Evolutionary conservation across 805 yeast genomes (phyloP).

Genomic region (Candida morakotiae): DNA sequence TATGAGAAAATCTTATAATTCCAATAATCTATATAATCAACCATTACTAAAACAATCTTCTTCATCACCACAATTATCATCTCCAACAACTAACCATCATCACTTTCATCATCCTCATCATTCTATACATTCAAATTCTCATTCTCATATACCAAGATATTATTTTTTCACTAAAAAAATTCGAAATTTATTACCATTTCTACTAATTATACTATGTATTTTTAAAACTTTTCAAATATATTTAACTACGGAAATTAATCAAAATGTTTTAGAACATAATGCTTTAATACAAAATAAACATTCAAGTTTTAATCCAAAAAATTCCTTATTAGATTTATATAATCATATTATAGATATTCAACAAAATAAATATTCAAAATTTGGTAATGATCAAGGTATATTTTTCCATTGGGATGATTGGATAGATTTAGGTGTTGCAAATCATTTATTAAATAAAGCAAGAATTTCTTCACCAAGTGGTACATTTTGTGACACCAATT

Average conservation of each 20-base stretch:
- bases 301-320: constrained; percentile 24
- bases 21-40: not conserved
- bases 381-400: constrained; percentile 17
- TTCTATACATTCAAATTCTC: not conserved
- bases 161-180: constrained; percentile 2
- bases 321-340: constrained; percentile 11
- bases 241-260: constrained; percentile 14
- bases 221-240: constrained; percentile 2
- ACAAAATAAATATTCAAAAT: not conserved
- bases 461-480: constrained; percentile 12
- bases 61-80: not conserved
- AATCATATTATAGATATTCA: constrained; percentile 7
- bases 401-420: constrained; percentile 41
- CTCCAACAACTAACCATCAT: not conserved
- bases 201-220: constrained; percentile 3
- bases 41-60: not conserved
- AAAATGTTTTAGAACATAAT: constrained; percentile 16
- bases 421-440: constrained; percentile 26
- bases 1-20: not conserved
- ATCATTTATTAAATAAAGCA: constrained; percentile 15
- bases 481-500: constrained; percentile 21
- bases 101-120: not conserved
- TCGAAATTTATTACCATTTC: constrained; percentile 1
- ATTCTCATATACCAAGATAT: constrained; percentile 3
- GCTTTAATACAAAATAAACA: constrained; percentile 20